Evolutionary conservation across 768 basidiomycete genomes (phyloP).

Genomic region (Auricularia cornea): DNA sequence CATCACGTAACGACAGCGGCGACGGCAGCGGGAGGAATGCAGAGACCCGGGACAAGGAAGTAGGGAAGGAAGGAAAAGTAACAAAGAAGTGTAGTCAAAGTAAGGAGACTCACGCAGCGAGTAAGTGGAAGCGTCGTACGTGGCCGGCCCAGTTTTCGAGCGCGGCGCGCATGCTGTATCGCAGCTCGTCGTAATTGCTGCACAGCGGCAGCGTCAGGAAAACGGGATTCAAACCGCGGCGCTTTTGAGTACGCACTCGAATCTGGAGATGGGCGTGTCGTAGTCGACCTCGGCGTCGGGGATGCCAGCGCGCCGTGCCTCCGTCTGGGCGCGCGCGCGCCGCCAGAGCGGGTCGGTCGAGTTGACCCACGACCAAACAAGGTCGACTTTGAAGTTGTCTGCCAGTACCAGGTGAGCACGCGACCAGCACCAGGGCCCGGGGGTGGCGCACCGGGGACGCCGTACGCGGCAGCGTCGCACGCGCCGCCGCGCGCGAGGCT

Average conservation of each 20-base stretch:
- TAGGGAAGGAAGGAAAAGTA: background rate
- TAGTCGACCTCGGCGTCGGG: background rate
- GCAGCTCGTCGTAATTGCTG: slow-evolving; percentile 1
- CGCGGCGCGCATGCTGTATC: background rate
- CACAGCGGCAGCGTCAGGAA: background rate
- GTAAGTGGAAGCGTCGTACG: background rate
- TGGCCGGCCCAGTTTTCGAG: background rate
- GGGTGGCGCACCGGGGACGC: background rate
- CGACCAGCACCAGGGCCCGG: background rate
- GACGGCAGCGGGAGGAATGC: too few species aligned
- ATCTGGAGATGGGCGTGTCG: background rate
- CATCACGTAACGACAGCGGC: too few species aligned
- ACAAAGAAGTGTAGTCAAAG: background rate
- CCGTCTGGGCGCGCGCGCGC: background rate
- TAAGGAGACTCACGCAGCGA: background rate
- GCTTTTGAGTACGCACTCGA: background rate
- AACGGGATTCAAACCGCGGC: too few species aligned
- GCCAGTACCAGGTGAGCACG: background rate
- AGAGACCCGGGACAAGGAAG: too few species aligned
- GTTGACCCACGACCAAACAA: slow-evolving; percentile 2
- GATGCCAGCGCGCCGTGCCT: background rate
- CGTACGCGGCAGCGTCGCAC: background rate
- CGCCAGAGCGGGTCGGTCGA: background rate
- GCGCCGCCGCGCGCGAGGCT: background rate
- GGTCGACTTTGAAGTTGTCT: background rate